These are phyloP conservation scores for Fusarium sp. DNA, from an alignment of 2,329 filamentous ascomycete species.

Conservation along the genomic window DNA sequence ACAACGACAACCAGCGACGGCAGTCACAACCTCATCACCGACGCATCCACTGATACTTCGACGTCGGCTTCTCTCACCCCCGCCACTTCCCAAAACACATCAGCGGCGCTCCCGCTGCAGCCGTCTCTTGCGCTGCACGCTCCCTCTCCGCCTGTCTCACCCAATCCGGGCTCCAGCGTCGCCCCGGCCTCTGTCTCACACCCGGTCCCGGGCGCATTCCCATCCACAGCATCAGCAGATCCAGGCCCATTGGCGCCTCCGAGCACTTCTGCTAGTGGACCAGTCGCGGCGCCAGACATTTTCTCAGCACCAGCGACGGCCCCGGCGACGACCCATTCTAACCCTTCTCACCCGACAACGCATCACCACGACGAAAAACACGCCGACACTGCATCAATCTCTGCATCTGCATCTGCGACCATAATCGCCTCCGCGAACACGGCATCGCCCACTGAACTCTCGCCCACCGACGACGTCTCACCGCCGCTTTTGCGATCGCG, in stretches of 20 bases:
- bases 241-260: constrained; percentile 22
- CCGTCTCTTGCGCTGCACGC: constrained; percentile 36
- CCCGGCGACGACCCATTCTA: constrained; percentile 33
- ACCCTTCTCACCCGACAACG: constrained; percentile 44
- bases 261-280: constrained; percentile 30
- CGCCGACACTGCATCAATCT: constrained; percentile 31
- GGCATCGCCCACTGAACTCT: constrained; percentile 15
- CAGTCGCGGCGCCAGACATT: constrained; percentile 28
- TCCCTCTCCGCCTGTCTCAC: constrained; percentile 42
- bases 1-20: constrained; percentile 4
- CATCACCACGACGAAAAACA: constrained; percentile 45
- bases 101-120: constrained; percentile 34
- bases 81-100: constrained; percentile 37
- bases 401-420: constrained; percentile 24
- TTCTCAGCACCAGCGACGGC: constrained; percentile 24
- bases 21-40: constrained; percentile 19
- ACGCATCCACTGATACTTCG: constrained; percentile 26
- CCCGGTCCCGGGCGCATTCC: constrained; percentile 30
- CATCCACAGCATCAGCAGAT: constrained; percentile 26
- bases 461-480: constrained; percentile 25
- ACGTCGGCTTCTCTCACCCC: constrained; percentile 28
- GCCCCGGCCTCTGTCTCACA: constrained; percentile 35
- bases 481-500: constrained; percentile 45
- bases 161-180: constrained; percentile 42
- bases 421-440: constrained; percentile 28